Base-by-base conservation (phyloP, 305 asterid species). In the Fraxinus xanthoxyloides region DNA sequence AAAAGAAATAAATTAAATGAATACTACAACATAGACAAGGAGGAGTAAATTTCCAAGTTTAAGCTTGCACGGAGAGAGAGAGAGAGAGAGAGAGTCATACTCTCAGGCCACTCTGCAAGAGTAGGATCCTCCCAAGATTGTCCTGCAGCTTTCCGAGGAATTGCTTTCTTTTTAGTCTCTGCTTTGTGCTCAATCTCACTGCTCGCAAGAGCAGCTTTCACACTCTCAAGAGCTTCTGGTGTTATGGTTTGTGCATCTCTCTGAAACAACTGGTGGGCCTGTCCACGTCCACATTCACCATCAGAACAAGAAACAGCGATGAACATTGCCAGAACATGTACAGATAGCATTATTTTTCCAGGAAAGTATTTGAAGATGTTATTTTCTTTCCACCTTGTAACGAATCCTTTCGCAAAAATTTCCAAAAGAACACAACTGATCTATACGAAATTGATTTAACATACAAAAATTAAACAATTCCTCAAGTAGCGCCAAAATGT, bases 31-130 rank as follows among this genome's bases (percentile, higher is more conserved):
- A 56, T 56, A 36, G 56, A 6, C 9, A 24, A 74, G 77, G 32
- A 19, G 54, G 17, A 43, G 51, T 43, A 3, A 40, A 43, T 59
- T 56, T 67, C 54, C 8, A 0, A 34, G 40, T 9, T 35, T 4
- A 77, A 46, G 43, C 48, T 9, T 9, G 13, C 13, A 34, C 8
- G 5, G 38, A 32, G 0, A 36, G 43, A 36, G 43, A 7, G 10
- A 72, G 36, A 46, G 73, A 78, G 17, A 13, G 65, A 43, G 9
- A 48, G 76, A 77, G 0, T 76, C 96, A 21, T 89, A 96, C 99
- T 94, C 80, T 96, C 98, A 34, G 97, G 98, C 99, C 99, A 96
- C 56, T 96, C 99, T 9, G 98, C 97, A 82, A 96, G 97, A 46
- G 97, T 90, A 36, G 98, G 98, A 88, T 96, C 98, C 86, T 93